phyloP scores from a whole-genome alignment of 1,139 yeast genomes.

The Geotrichum cucujoidarum region DNA sequence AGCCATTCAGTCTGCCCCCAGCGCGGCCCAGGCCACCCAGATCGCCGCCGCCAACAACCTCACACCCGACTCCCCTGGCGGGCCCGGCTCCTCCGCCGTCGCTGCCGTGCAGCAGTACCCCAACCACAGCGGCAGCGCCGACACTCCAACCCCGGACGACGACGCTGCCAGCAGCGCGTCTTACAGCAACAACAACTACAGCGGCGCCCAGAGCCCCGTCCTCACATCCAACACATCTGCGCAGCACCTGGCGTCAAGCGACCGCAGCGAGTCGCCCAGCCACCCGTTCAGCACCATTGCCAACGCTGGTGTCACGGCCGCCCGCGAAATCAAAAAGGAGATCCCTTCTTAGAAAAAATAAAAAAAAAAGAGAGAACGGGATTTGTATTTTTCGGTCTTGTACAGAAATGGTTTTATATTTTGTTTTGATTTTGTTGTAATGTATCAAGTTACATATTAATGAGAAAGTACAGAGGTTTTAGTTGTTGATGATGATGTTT shows the following conservation, averaged over 20 bases:
- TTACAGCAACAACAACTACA: not conserved
- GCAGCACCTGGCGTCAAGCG: slow-evolving; percentile 1
- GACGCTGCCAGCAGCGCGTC: not conserved
- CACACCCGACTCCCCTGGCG: not conserved
- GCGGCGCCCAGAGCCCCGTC: not conserved
- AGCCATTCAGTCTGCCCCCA: not conserved
- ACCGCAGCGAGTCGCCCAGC: not conserved
- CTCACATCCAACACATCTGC: not conserved
- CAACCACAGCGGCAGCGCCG: not conserved
- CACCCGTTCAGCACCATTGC: slow-evolving; percentile 8
- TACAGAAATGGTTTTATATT: no score
- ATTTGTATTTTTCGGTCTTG: not conserved
- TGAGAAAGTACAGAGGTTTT: not conserved
- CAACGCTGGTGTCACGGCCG: slow-evolving; percentile 1
- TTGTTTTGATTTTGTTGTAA: not conserved
- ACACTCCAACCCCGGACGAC: not conserved
- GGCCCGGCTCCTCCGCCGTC: not conserved
- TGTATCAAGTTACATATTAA: not conserved
- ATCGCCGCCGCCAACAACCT: not conserved
- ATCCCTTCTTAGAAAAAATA: not conserved
- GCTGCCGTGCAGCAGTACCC: slow-evolving; percentile 3
- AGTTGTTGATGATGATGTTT: not conserved
- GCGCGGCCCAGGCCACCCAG: slow-evolving; percentile 1
- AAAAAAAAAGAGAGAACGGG: not conserved
- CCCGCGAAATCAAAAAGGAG: slow-evolving; percentile 8